Evolutionary conservation across 345 rosid genomes (phyloP), one percentile per base, ranked within the genome.

Genomic region (Acer negundo): DNA sequence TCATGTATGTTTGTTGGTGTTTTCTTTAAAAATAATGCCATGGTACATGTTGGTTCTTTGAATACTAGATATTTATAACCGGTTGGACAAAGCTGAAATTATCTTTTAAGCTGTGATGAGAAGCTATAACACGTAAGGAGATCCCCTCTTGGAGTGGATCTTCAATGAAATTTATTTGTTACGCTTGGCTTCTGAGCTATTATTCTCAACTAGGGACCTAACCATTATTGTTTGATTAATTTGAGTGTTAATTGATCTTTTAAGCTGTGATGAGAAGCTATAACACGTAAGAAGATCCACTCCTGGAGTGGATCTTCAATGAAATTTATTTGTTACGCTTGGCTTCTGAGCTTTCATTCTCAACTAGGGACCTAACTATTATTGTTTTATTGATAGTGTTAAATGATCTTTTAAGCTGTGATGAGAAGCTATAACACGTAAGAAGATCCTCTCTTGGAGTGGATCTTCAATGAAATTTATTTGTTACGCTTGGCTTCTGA

Each of bases 101-200:
- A 16, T 58, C 3, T 58, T 20, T 19, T 16, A 16, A 58, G 75
- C 80, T n/a, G 51, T 77, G 80, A 77, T 77, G 80, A 46, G 49
- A 10, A 1, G 49, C 49, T 46, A 42, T 42, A 46, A 11, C 49
- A 46, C 2, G 13, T 46, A 46, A 46, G 15, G 2, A 46, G 49
- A 46, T 73, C 49, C 15, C 12, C 49, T 46, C 49, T 46, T 46
- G 49, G 49, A 46, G 13, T 46, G 49, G 49, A 46, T 46, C 49
- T 46, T 11, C 49, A 46, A 46, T 46, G 49, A 46, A 10, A 46
- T 46, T 46, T 46, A 46, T 46, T 9, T 46, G 49, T 46, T 46
- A 46, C 49, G 49, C 49, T 46, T 46, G 49, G 49, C 49, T 46
- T 46, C 49, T 46, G 49, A 83, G 90, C 80, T 77, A 70, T 19